These are phyloP conservation scores for Sclerotiophoma versabilis DNA, from an alignment of 2,329 filamentous ascomycete species.

Conservation along the genomic window DNA sequence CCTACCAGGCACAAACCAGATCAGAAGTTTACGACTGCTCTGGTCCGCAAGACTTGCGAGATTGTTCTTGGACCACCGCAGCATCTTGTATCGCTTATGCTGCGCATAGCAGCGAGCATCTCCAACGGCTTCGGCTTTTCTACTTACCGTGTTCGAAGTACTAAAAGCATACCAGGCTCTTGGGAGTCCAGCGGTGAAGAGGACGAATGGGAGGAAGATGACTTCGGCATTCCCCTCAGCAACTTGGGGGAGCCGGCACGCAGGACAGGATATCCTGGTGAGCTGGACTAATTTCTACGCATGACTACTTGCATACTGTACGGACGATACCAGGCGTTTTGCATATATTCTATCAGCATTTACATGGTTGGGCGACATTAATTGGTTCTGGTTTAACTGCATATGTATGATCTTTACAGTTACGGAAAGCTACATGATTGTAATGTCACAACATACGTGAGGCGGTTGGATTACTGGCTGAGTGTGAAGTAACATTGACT, in stretches of 20 bases:
- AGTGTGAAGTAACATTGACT: conserved; percentile 2
- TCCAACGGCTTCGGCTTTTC: conserved; percentile 55
- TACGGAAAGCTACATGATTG: conserved; percentile 26
- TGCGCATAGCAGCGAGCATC: conserved; percentile 81
- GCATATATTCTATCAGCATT: conserved; percentile 28
- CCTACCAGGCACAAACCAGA: conserved; percentile 53
- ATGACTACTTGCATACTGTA: conserved; percentile 22
- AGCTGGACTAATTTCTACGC: conserved; percentile 34
- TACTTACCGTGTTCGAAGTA: conserved; percentile 42
- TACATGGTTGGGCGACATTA: conserved; percentile 30
- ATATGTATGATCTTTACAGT: conserved; percentile 24
- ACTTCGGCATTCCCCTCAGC: conserved; percentile 60
- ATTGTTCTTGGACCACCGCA: conserved; percentile 81
- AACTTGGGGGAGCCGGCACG: conserved; percentile 36
- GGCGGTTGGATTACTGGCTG: background rate
- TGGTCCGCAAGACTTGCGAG: conserved; percentile 79
- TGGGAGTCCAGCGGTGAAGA: conserved; percentile 67
- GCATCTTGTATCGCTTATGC: conserved; percentile 78
- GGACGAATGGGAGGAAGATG: conserved; percentile 62
- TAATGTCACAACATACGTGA: conserved; percentile 19
- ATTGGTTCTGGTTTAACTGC: conserved; percentile 15
- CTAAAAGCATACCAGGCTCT: conserved; percentile 57
- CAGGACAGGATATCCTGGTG: conserved; percentile 33
- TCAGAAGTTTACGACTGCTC: conserved; percentile 57
- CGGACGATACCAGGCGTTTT: conserved; percentile 30